Conservation (phyloP, 1,139 yeast genomes). For the Blastobotrys aristatus region DNA sequence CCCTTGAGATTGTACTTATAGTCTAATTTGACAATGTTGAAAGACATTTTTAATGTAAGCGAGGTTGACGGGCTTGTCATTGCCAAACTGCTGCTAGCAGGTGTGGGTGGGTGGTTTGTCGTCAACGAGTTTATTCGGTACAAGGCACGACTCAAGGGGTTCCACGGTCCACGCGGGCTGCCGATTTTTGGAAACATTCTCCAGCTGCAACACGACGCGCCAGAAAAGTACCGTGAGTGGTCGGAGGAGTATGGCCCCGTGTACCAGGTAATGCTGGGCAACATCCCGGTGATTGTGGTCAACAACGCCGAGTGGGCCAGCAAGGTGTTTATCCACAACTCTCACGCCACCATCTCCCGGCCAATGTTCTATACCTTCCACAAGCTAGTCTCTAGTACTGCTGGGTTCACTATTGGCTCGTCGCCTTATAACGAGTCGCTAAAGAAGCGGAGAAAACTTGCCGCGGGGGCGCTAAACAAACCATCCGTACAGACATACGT, state of each 20-base stretch:
- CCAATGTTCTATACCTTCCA: constrained; percentile 67
- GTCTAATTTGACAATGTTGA: too few relatives aligned
- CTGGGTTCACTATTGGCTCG: constrained; percentile 60
- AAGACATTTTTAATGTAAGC: too few relatives aligned
- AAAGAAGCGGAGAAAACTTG: constrained; percentile 48
- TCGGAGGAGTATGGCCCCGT: constrained; percentile 42
- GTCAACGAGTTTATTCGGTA: constrained; percentile 18
- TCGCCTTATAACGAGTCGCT: constrained; percentile 60
- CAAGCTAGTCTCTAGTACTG: constrained; percentile 53
- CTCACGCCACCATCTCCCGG: constrained; percentile 55
- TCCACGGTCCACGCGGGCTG: constrained; percentile 19
- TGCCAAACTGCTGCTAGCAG: too few relatives aligned
- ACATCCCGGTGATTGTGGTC: constrained; percentile 53
- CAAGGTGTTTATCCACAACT: constrained; percentile 48
- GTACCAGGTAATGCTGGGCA: constrained; percentile 60
- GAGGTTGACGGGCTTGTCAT: too few relatives aligned
- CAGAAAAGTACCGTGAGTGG: constrained; percentile 43
- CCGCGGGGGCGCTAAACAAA: constrained; percentile 47
- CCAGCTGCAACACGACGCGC: constrained; percentile 14
- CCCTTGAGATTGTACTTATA: too few relatives aligned
- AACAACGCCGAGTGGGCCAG: constrained; percentile 52
- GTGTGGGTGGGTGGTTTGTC: constrained; percentile 13
- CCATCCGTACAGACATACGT: constrained; percentile 33
- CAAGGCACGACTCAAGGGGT: constrained; percentile 15
- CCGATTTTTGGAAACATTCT: constrained; percentile 21